Evolutionary conservation across 2,329 filamentous ascomycete genomes (phyloP).

Genomic region (Fusarium sp.): DNA sequence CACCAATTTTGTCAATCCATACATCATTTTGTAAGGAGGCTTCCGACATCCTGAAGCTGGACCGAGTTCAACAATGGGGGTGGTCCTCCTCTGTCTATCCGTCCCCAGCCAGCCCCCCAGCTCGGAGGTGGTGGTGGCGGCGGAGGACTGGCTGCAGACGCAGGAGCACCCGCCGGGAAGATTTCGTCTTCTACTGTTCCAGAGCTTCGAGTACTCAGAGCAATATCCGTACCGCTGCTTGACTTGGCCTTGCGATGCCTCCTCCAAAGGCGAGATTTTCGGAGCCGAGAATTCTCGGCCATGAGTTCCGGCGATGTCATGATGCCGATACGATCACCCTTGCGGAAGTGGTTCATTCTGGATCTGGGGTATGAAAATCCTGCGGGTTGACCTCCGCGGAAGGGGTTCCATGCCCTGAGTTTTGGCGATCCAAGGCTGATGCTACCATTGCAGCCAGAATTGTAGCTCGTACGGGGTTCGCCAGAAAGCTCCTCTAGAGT

Average conservation of each 20-base stretch:
- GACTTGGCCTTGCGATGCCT: constrained; percentile 47
- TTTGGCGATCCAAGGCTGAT: constrained; percentile 55
- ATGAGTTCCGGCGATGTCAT: constrained; percentile 60
- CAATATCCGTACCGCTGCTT: constrained; percentile 52
- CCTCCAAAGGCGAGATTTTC: constrained; percentile 50
- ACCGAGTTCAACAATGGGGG: constrained; percentile 48
- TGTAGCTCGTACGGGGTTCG: constrained; percentile 72
- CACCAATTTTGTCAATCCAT: constrained; percentile 10
- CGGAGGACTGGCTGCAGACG: constrained; percentile 19
- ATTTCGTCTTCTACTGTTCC: constrained; percentile 46
- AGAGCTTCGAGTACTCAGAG: constrained; percentile 51
- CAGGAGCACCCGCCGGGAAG: constrained; percentile 37
- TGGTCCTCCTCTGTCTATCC: constrained; percentile 49
- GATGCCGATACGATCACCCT: constrained; percentile 56
- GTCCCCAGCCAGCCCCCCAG: constrained; percentile 52
- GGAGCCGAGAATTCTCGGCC: constrained; percentile 43
- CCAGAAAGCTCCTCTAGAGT: constrained; percentile 79
- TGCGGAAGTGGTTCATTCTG: constrained; percentile 47
- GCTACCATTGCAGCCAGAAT: constrained; percentile 65
- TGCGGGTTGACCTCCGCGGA: constrained; percentile 64
- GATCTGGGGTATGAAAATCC: constrained; percentile 63
- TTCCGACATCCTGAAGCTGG: constrained; percentile 54
- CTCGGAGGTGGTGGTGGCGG: constrained; percentile 45
- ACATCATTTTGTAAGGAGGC: constrained; percentile 44
- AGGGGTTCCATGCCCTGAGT: constrained; percentile 60